phyloP scores from a whole-genome alignment of 345 rosid species.

The Bruguiera sexangula region DNA sequence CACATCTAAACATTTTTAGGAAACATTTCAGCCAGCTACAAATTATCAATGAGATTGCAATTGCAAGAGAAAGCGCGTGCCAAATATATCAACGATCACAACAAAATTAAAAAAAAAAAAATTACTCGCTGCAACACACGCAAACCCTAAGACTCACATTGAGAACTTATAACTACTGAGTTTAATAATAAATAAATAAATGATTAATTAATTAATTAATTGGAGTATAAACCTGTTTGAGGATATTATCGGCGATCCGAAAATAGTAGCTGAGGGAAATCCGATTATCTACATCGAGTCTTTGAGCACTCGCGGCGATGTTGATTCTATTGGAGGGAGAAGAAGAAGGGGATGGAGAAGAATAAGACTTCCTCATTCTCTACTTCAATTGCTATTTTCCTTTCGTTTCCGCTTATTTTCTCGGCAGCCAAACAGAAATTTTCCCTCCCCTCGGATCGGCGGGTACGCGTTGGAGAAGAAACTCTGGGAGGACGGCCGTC shows the following conservation, averaged over 20 bases:
- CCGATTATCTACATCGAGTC: slow-evolving; percentile 75
- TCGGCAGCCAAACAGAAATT: slow-evolving; percentile 21
- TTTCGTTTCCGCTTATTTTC: slow-evolving; percentile 8
- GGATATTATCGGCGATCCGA: slow-evolving; percentile 89
- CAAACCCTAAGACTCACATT: not conserved
- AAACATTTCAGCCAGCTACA: no score
- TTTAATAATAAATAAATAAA: not conserved
- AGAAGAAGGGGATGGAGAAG: slow-evolving; percentile 19
- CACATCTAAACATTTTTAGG: not conserved
- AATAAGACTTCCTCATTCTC: slow-evolving; percentile 43
- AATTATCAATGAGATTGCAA: no score
- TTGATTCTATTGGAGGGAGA: slow-evolving; percentile 54
- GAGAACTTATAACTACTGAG: no score
- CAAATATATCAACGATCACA: not conserved
- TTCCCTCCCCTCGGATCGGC: slow-evolving; percentile 9
- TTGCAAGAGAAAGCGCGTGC: no score
- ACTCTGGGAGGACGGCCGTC: slow-evolving; percentile 21
- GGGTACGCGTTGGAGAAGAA: not conserved
- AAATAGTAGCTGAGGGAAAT: slow-evolving; percentile 73
- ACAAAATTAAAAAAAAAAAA: not conserved
- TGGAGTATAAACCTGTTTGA: slow-evolving; percentile 59
- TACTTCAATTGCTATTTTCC: slow-evolving; percentile 9
- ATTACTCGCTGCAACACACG: not conserved
- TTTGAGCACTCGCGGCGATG: slow-evolving; percentile 67
- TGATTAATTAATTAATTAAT: not conserved